phyloP scores from a whole-genome alignment of 2,329 filamentous ascomycete species.

The Aureobasidium mangrovei region DNA sequence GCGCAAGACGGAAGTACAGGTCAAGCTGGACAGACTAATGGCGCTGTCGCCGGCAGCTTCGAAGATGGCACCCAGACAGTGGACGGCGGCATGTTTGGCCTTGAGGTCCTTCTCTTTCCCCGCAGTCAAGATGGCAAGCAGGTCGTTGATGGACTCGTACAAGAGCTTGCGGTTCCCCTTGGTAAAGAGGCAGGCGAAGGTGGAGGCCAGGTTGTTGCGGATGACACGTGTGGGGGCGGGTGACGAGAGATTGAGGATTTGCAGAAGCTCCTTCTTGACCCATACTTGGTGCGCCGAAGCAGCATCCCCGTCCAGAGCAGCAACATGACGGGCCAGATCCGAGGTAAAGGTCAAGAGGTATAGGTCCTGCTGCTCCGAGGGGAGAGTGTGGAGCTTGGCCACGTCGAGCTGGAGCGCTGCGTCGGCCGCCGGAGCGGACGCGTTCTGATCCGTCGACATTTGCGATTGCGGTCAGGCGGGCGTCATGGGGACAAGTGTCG shows the following conservation, averaged over 20 bases:
- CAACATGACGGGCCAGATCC: conserved; percentile 71
- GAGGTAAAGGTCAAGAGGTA: conserved; percentile 86
- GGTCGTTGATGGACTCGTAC: conserved; percentile 89
- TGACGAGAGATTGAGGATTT: conserved; percentile 74
- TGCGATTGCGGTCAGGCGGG: background rate
- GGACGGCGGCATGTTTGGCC: conserved; percentile 77
- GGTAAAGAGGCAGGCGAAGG: conserved; percentile 71
- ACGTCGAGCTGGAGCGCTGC: conserved; percentile 62
- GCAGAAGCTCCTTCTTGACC: conserved; percentile 88
- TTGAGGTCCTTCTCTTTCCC: conserved; percentile 75
- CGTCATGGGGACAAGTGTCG: background rate
- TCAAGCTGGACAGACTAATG: conserved; percentile 69
- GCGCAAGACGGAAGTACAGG: conserved; percentile 64
- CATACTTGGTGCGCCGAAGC: conserved; percentile 83
- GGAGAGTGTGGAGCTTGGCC: conserved; percentile 77
- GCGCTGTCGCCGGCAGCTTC: conserved; percentile 89
- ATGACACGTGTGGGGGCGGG: conserved; percentile 82
- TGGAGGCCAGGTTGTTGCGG: conserved; percentile 78
- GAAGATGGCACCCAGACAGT: conserved; percentile 82
- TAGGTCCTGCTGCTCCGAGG: conserved; percentile 90
- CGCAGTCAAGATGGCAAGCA: conserved; percentile 61
- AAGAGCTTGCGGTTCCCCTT: conserved; percentile 85
- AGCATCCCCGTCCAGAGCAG: conserved; percentile 63
- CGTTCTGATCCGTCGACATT: conserved; percentile 8
- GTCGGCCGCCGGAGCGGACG: conserved; percentile 12